A percentile compares a stretch with the other conserved stretches of the same genome.
Evolutionary conservation across 1,284 basidiomycete species (phyloP).

Genomic region (Heterobasidion irregulare): DNA sequence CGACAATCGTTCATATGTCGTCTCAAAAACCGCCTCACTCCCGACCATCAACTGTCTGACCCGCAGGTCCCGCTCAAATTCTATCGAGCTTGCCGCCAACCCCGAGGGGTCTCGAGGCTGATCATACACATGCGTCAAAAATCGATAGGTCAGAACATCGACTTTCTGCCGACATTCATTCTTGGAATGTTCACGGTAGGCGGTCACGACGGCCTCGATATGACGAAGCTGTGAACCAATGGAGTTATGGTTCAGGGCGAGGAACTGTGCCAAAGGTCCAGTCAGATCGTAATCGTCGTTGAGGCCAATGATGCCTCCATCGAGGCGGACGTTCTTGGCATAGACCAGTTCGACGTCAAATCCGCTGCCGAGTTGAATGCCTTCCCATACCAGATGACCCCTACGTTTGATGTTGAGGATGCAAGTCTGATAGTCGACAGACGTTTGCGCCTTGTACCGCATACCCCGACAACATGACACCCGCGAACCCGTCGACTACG

Average conservation of each 20-base stretch:
- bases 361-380: conserved; percentile 58
- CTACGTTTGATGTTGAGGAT: conserved; percentile 49
- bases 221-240: conserved; percentile 37
- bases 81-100: conserved; percentile 37
- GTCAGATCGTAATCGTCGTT: conserved; percentile 64
- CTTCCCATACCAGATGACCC: conserved; percentile 50
- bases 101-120: conserved; percentile 36
- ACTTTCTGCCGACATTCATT: conserved; percentile 49
- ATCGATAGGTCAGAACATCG: conserved; percentile 54
- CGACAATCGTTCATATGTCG: conserved; percentile 50
- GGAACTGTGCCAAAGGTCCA: conserved; percentile 52
- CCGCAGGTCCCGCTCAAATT: conserved; percentile 43
- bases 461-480: conserved; percentile 30
- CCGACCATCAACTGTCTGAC: conserved; percentile 46
- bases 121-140: conserved; percentile 59
- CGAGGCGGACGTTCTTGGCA: conserved; percentile 38
- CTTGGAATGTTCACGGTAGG: conserved; percentile 47
- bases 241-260: conserved; percentile 50
- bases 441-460: conserved; percentile 40
- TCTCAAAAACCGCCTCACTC: conserved; percentile 40
- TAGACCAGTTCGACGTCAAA: conserved; percentile 62
- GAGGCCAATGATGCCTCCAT: conserved; percentile 56
- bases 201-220: conserved; percentile 40
- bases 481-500: conserved; percentile 36
- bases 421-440: conserved; percentile 41